Evolutionary conservation across 805 yeast genomes (phyloP).

Genomic region (Vanderwaltozyma yarrowii): DNA sequence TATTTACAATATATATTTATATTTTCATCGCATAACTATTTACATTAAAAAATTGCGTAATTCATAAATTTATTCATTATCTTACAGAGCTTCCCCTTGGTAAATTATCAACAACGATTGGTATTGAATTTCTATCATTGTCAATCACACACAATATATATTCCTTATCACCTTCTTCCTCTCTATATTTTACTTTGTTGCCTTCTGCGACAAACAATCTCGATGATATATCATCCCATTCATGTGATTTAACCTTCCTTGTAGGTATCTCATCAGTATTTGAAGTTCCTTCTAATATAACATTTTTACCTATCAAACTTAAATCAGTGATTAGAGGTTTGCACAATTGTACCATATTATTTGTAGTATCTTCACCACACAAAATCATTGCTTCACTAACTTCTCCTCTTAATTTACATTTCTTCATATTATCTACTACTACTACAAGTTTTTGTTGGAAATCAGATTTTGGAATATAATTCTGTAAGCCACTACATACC

Average conservation of each 20-base stretch:
- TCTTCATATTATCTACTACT: conserved; percentile 47
- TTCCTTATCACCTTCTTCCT: conserved; percentile 7
- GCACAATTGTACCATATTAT: conserved; percentile 8
- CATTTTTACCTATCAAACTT: conserved; percentile 7
- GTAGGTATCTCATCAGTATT: conserved; percentile 2
- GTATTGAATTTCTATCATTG: conserved; percentile 1
- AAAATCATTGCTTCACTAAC: conserved; percentile 55
- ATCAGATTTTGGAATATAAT: conserved; percentile 31
- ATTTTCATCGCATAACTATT: too few relatives aligned
- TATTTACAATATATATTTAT: too few relatives aligned
- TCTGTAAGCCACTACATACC: conserved; percentile 53
- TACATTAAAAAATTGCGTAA: too few relatives aligned
- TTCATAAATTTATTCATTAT: conserved; percentile 1
- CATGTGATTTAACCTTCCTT: conserved; percentile 12
- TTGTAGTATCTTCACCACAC: conserved; percentile 37
- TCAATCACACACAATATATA: conserved; percentile 7
- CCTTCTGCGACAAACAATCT: conserved; percentile 9
- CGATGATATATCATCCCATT: conserved; percentile 16
- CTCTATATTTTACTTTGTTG: conserved; percentile 7
- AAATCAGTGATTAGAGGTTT: conserved; percentile 4
- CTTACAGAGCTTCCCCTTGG: conserved; percentile 13
- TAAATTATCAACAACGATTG: conserved; percentile 8
- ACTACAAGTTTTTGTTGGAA: conserved; percentile 38
- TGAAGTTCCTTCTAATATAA: conserved; percentile 5
- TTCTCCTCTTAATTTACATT: conserved; percentile 54